These are phyloP conservation scores for Athelia sp. DNA, from an alignment of 1,284 basidiomycete genomes.

Conservation along the genomic window DNA sequence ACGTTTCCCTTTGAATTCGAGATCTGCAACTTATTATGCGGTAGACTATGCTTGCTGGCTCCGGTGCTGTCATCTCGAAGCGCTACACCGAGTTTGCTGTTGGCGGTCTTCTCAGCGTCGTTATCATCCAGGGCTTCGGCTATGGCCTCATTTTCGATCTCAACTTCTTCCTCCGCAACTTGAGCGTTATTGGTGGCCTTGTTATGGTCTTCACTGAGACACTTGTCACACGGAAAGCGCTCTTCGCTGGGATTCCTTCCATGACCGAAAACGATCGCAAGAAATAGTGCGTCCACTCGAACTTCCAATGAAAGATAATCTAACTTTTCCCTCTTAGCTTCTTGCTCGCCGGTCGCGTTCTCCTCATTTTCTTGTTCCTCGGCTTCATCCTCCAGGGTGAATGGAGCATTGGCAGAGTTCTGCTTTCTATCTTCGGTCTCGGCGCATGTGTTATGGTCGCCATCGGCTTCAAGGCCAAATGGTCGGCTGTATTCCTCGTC, in stretches of 20 bases:
- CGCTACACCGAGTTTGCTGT: constrained; percentile 87
- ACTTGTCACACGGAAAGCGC: constrained; percentile 80
- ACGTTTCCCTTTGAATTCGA: background rate
- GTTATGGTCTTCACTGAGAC: constrained; percentile 99
- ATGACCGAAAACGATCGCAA: constrained; percentile 94
- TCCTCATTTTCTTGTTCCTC: constrained; percentile 98
- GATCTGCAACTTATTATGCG: background rate
- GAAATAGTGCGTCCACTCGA: constrained; percentile 95
- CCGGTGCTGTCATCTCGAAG: constrained; percentile 86
- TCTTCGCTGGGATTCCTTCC: constrained; percentile 89
- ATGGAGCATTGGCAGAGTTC: constrained; percentile 83
- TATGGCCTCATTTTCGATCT: constrained; percentile 96
- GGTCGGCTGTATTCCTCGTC: constrained; percentile 97
- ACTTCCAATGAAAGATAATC: no score
- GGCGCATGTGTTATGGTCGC: constrained; percentile 97
- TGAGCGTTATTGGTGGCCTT: constrained; percentile 88
- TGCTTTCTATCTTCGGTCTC: constrained; percentile 85
- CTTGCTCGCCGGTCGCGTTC: constrained; percentile 93
- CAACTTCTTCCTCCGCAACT: constrained; percentile 98
- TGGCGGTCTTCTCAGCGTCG: constrained; percentile 85
- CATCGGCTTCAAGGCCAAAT: constrained; percentile 98
- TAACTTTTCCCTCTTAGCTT: constrained; percentile 49
- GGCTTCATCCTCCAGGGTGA: constrained; percentile 94
- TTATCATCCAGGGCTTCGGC: constrained; percentile 92
- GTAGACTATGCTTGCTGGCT: constrained; percentile 87